Evolutionary conservation across 176 grass and related monocot species (phyloP).

Genomic region (Aegilops longissima): DNA sequence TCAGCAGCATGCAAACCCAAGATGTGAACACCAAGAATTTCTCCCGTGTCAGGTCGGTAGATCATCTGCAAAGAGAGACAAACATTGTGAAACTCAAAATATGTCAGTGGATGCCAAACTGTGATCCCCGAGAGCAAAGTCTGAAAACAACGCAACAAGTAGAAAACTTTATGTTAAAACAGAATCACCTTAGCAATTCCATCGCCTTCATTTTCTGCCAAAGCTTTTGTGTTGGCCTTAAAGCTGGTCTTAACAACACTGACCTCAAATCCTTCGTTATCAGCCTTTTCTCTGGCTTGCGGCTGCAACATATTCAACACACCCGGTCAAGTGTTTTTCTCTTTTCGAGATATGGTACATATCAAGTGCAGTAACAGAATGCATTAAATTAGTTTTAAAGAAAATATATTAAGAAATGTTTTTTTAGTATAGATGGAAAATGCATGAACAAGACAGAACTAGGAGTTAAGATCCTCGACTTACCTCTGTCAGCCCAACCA

Average conservation of each 20-base stretch:
- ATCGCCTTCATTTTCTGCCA: constrained; percentile 99
- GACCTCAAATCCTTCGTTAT: constrained; percentile 84
- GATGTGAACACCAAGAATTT: constrained; percentile 98
- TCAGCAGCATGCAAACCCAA: constrained; percentile 92
- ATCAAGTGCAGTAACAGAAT: constrained; percentile 13
- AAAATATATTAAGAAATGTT: not conserved
- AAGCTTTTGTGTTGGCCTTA: constrained; percentile 98
- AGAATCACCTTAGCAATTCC: constrained; percentile 78
- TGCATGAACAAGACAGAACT: constrained; percentile 13
- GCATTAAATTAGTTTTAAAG: not conserved
- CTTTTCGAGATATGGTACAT: not conserved
- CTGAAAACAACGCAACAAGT: not conserved
- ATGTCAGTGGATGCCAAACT: not conserved
- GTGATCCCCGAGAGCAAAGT: not conserved
- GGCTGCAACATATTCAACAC: constrained; percentile 63
- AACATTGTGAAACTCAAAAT: not conserved
- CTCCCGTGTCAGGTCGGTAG: constrained; percentile 84
- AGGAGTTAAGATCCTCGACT: constrained; percentile 12
- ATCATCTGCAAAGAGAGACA: constrained; percentile 63
- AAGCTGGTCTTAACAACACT: constrained; percentile 93
- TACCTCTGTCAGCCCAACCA: constrained; percentile 98
- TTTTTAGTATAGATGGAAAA: not conserved
- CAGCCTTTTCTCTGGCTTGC: constrained; percentile 90
- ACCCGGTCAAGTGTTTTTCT: not conserved
- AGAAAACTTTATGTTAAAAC: not conserved